phyloP scores from a whole-genome alignment of 106 monocot genomes.

The Allium sativum region DNA sequence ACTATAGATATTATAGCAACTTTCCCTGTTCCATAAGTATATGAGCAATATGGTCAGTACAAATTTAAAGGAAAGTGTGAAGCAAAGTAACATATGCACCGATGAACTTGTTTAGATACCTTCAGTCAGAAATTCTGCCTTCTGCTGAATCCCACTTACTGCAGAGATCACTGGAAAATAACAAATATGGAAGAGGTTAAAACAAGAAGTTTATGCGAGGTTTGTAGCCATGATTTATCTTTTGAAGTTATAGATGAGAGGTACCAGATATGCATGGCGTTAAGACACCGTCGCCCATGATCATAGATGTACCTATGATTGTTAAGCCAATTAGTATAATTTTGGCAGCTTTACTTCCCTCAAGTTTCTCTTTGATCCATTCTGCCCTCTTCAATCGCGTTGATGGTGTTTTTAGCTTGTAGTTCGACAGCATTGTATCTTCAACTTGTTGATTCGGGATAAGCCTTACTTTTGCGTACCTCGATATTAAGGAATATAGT shows the following conservation, averaged over 20 bases:
- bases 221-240: no score
- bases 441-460: constrained; percentile 61
- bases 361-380: constrained; percentile 49
- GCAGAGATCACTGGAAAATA: constrained; percentile 67
- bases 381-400: constrained; percentile 27
- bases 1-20: constrained; percentile 32
- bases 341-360: constrained; percentile 20
- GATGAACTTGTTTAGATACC: constrained; percentile 13
- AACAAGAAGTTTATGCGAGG: constrained; percentile 3
- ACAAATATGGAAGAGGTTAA: background rate
- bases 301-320: constrained; percentile 71
- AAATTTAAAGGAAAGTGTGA: background rate
- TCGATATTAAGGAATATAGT: constrained; percentile 68
- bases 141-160: constrained; percentile 50
- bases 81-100: background rate
- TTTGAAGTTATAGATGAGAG: no score
- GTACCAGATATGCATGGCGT: constrained; percentile 77
- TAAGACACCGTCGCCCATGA: constrained; percentile 70
- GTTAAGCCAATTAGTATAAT: constrained; percentile 31
- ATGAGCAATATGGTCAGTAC: background rate
- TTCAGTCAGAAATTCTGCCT: constrained; percentile 34
- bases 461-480: constrained; percentile 52
- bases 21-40: constrained; percentile 7
- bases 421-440: constrained; percentile 54
- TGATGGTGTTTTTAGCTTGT: constrained; percentile 31